Evolutionary conservation across 345 rosid species (phyloP).

Genomic region (Clausena lansium): DNA sequence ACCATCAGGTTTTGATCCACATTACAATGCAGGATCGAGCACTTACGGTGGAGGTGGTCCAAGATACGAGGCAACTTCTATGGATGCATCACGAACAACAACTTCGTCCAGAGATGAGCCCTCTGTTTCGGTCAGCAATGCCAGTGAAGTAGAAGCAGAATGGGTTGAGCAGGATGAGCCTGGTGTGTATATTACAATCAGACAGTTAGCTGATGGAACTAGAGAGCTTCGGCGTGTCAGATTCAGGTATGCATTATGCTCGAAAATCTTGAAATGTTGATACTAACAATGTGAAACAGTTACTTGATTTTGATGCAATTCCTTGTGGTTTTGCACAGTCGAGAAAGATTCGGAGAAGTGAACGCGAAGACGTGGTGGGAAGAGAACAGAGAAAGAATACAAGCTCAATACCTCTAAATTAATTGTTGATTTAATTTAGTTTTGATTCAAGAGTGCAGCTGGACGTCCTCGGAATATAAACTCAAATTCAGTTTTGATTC

Average conservation of each 20-base stretch:
- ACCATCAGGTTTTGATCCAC: constrained; percentile 39
- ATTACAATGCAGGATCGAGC: constrained; percentile 51
- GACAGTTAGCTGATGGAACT: constrained; percentile 82
- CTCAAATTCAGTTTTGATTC: constrained; percentile 24
- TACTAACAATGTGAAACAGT: background rate
- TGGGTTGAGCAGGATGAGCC: constrained; percentile 95
- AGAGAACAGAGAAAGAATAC: constrained; percentile 97
- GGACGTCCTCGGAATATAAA: constrained; percentile 17
- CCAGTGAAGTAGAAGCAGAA: constrained; percentile 87
- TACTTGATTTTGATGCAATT: background rate
- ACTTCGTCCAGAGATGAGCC: constrained; percentile 92
- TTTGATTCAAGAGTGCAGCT: constrained; percentile 4
- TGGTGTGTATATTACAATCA: constrained; percentile 89
- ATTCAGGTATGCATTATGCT: constrained; percentile 64
- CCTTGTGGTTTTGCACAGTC: constrained; percentile 43
- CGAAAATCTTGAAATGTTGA: no score
- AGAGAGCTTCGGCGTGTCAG: constrained; percentile 97
- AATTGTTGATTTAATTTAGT: background rate
- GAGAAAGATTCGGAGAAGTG: constrained; percentile 87
- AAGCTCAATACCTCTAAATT: constrained; percentile 72
- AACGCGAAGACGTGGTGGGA: constrained; percentile 99
- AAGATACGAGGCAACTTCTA: constrained; percentile 42
- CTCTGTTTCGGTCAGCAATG: constrained; percentile 79
- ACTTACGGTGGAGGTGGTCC: constrained; percentile 43
- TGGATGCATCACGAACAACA: constrained; percentile 75